Evolutionary conservation across 768 basidiomycete genomes (phyloP).

Genomic region (Psilocybe cyanescens): DNA sequence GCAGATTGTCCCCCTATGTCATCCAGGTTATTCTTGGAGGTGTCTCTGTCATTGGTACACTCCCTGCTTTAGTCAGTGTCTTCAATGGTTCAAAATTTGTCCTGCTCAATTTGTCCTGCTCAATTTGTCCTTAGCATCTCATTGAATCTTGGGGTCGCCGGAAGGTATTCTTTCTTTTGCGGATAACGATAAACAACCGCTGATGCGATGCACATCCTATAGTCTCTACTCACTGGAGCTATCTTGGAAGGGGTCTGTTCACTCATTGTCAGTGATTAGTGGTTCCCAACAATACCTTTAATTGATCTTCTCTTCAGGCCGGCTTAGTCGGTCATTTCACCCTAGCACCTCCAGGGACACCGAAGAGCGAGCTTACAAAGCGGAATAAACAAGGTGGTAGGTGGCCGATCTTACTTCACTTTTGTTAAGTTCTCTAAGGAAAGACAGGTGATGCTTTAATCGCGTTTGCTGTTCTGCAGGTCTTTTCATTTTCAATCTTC

Average conservation of each 20-base stretch:
- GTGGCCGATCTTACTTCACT: neutral
- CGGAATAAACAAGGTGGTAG: conserved; percentile 58
- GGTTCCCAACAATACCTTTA: neutral
- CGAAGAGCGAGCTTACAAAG: conserved; percentile 48
- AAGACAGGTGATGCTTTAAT: conserved; percentile 63
- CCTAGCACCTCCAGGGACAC: conserved; percentile 57
- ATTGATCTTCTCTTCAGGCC: conserved; percentile 41
- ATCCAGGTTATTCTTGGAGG: conserved; percentile 78
- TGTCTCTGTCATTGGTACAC: conserved; percentile 71
- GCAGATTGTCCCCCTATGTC: conserved; percentile 67
- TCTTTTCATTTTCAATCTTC: conserved; percentile 71
- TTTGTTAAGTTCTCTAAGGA: neutral
- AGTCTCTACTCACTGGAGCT: conserved; percentile 72
- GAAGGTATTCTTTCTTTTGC: conserved; percentile 39
- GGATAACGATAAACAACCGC: neutral
- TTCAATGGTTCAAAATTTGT: neutral
- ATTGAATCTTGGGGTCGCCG: conserved; percentile 82
- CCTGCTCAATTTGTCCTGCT: neutral
- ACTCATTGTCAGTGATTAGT: conserved; percentile 49
- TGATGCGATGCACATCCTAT: neutral
- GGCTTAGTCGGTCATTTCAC: conserved; percentile 74
- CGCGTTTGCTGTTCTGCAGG: conserved; percentile 78
- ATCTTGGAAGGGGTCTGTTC: conserved; percentile 62
- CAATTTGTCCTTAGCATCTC: conserved; percentile 37
- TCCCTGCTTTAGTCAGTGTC: conserved; percentile 62